Evolutionary conservation across 169 alveolate genomes (phyloP), one percentile per base, ranked within the genome.

Genomic region (Plasmodium coatneyi): DNA sequence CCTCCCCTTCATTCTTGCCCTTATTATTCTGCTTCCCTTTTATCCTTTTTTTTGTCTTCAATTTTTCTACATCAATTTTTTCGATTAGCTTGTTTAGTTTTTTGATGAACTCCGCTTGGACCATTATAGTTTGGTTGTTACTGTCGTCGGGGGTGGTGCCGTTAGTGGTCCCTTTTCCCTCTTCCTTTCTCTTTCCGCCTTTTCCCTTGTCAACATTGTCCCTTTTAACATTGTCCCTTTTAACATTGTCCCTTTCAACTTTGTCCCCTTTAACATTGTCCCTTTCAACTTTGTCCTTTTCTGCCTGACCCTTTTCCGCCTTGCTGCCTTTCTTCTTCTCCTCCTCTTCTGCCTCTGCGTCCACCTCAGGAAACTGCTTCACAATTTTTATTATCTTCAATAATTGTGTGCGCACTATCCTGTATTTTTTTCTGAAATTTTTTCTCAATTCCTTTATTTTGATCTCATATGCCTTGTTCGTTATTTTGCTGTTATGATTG

Each of bases 21-120:
- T 19, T 86, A 71, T 71, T 83, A 16, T 71, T 66, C 22, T 70
- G 32, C 78, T 49, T 87, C 41, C 43, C 49, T 79, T 87, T 80
- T 74, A 25, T 39, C 32, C 52, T 87, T 74, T 74, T 84, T 32
- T 84, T 84, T 14, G 41, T 36, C 66, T 34, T 32, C 54, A 87
- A 43, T 87, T 87, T 14, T 56, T 87, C 93, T 79, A 87, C 49
- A 79, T 87, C 89, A 54, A 87, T 87, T 87, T 87, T 87, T 16
- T 79, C 81, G 49, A 80, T 79, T 41, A 87, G 54, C 36, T 79
- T 87, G 22, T 87, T 43, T 32, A 87, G 49, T 34, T 70, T 87
- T 36, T 87, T 46, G 46, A 87, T 70, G 46, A 87, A 36, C 46
- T 87, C 93, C 41, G 66, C 25, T 36, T 52, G 49, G 54, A 87